Conservation (phyloP, 805 yeast genomes). For the Cephaloascus albidus region DNA sequence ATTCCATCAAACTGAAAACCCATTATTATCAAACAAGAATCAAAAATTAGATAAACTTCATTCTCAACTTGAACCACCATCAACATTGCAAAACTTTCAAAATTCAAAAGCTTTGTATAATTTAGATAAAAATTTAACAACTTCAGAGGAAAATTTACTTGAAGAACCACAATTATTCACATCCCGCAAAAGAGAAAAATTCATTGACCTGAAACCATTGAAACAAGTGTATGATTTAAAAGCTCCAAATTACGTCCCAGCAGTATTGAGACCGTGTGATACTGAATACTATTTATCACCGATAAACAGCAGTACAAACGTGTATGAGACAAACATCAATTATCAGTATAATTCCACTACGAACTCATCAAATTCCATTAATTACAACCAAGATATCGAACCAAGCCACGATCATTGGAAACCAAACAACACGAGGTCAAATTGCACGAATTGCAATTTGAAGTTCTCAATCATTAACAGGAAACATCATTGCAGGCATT, state of each 20-base stretch:
- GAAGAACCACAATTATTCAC: neutral
- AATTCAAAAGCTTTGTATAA: constrained; percentile 1
- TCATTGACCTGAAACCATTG: constrained; percentile 7
- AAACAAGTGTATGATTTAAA: constrained; percentile 38
- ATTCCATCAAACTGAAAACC: neutral
- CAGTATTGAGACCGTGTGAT: constrained; percentile 35
- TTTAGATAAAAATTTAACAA: neutral
- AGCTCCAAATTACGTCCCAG: constrained; percentile 40
- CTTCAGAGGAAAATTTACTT: neutral
- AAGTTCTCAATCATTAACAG: constrained; percentile 17
- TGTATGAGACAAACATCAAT: neutral
- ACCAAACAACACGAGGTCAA: constrained; percentile 25
- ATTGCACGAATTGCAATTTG: constrained; percentile 22
- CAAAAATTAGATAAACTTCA: no score
- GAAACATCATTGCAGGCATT: constrained; percentile 43
- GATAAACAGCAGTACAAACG: neutral
- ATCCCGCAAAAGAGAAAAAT: constrained; percentile 3
- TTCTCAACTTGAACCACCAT: no score
- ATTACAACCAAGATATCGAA: constrained; percentile 13
- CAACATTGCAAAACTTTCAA: no score
- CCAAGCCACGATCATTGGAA: constrained; percentile 48
- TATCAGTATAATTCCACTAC: neutral
- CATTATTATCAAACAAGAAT: neutral
- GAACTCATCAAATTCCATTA: constrained; percentile 1
- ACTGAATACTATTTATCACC: neutral